A percentile compares a stretch with the other conserved stretches of the same genome.
Conservation (phyloP, 1,139 yeast genomes). For the Candida sanyaensis region DNA sequence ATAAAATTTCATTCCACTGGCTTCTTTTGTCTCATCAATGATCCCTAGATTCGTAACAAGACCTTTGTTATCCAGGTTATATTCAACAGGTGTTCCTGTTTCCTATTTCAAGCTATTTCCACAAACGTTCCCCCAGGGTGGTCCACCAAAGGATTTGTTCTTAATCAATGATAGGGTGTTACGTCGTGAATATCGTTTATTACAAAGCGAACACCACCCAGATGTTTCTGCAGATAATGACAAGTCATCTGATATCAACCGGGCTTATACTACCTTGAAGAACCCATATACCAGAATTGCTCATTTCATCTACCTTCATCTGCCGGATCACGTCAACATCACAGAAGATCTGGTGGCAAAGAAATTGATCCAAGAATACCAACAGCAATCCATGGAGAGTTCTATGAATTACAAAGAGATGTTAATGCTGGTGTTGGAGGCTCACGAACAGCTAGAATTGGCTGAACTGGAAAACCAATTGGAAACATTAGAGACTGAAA, state of each 20-base stretch:
- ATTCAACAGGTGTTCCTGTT: constrained; percentile 13
- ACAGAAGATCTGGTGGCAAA: constrained; percentile 44
- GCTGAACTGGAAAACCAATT: constrained; percentile 61
- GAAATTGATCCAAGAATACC: constrained; percentile 33
- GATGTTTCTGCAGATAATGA: constrained; percentile 45
- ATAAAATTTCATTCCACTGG: background rate
- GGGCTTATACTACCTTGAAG: constrained; percentile 69
- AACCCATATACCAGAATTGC: constrained; percentile 67
- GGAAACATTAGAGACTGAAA: constrained; percentile 52
- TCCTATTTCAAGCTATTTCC: constrained; percentile 71
- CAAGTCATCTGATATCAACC: constrained; percentile 59
- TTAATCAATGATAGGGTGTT: constrained; percentile 53
- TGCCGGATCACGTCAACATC: constrained; percentile 42
- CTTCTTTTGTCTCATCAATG: background rate
- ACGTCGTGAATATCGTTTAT: constrained; percentile 69
- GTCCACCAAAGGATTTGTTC: constrained; percentile 69
- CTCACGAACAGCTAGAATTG: constrained; percentile 74
- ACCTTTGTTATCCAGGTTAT: background rate
- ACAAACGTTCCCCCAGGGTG: constrained; percentile 64
- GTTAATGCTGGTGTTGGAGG: constrained; percentile 74
- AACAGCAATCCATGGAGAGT: constrained; percentile 29
- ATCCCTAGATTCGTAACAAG: background rate
- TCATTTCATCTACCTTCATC: constrained; percentile 37
- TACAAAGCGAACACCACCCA: constrained; percentile 82
- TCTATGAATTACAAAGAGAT: constrained; percentile 54